Percentiles rank a stretch among this genome's conserved stretches.
Conservation (phyloP, 495 filamentous ascomycete species). For the Aspergillus cristatus region DNA sequence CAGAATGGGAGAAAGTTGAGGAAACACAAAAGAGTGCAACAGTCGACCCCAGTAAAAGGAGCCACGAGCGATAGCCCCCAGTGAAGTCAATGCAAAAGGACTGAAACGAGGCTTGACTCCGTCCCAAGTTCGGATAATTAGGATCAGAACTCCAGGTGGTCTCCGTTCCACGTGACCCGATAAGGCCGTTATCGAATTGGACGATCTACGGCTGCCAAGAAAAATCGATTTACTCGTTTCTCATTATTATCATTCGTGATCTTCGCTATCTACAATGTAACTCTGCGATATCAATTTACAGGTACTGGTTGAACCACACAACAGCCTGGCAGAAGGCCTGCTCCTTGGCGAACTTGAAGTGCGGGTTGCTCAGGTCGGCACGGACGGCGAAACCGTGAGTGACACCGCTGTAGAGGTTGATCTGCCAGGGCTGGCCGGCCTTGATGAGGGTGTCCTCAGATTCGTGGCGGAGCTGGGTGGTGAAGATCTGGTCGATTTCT, state of each 20-base stretch:
- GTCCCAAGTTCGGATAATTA: too few relatives aligned
- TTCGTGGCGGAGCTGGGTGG: constrained; percentile 58
- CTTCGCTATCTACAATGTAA: too few relatives aligned
- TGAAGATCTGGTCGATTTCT: constrained; percentile 76
- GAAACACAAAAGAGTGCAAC: too few relatives aligned
- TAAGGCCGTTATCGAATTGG: constrained; percentile 2
- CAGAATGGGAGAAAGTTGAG: too few relatives aligned
- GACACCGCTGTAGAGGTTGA: constrained; percentile 70
- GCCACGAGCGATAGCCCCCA: too few relatives aligned
- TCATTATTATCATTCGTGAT: neutral
- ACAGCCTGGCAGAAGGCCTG: constrained; percentile 76
- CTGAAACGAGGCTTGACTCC: too few relatives aligned
- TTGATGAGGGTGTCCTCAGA: constrained; percentile 53
- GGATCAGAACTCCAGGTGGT: too few relatives aligned
- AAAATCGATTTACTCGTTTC: constrained; percentile 4
- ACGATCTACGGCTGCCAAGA: neutral
- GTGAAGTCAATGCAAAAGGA: too few relatives aligned
- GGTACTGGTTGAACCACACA: constrained; percentile 61
- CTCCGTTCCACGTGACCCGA: constrained; percentile 1
- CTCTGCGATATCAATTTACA: constrained; percentile 28
- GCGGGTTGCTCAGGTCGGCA: constrained; percentile 49
- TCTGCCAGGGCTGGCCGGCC: constrained; percentile 62
- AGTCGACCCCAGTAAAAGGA: too few relatives aligned
- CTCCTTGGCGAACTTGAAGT: constrained; percentile 71
- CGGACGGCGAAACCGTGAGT: constrained; percentile 75